Conservation (phyloP, 768 basidiomycete genomes). For the Leccinum broughii region DNA sequence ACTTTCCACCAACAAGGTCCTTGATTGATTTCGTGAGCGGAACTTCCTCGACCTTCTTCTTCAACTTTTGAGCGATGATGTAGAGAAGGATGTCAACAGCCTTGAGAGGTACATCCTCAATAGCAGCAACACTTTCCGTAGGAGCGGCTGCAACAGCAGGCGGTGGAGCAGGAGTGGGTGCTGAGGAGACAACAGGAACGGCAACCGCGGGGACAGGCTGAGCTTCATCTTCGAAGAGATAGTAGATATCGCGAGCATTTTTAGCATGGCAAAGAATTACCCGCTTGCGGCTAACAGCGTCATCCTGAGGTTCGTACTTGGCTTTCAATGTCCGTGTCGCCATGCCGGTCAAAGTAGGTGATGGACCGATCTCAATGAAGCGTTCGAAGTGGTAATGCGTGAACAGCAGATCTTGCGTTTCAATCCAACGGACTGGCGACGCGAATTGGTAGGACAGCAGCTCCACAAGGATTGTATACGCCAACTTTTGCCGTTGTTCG, state of each 20-base stretch:
- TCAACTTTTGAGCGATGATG: conserved; percentile 96
- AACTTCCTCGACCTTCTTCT: conserved; percentile 90
- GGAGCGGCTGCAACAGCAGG: conserved; percentile 47
- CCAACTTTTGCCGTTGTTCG: conserved; percentile 88
- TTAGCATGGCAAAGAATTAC: conserved; percentile 92
- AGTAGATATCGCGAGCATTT: conserved; percentile 96
- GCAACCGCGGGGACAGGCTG: conserved; percentile 34
- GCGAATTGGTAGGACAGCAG: conserved; percentile 98
- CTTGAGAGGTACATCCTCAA: conserved; percentile 92
- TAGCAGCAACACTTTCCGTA: conserved; percentile 63
- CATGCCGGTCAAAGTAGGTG: conserved; percentile 96
- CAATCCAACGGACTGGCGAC: conserved; percentile 98
- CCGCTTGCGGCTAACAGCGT: conserved; percentile 76
- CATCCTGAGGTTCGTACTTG: conserved; percentile 90
- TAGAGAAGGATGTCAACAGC: conserved; percentile 83
- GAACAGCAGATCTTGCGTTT: conserved; percentile 96
- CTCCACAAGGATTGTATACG: conserved; percentile 96
- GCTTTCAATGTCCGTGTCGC: conserved; percentile 86
- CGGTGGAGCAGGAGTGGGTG: conserved; percentile 42
- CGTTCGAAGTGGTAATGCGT: conserved; percentile 84
- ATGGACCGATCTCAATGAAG: conserved; percentile 93
- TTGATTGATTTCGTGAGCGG: conserved; percentile 94
- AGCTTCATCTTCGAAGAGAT: conserved; percentile 90
- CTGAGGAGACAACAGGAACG: conserved; percentile 39
- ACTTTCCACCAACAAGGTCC: conserved; percentile 94